A percentile compares a stretch with the other conserved stretches of the same genome.
Evolutionary conservation across 129 eudicot species (phyloP).

Genomic region (Artemisia argyi): DNA sequence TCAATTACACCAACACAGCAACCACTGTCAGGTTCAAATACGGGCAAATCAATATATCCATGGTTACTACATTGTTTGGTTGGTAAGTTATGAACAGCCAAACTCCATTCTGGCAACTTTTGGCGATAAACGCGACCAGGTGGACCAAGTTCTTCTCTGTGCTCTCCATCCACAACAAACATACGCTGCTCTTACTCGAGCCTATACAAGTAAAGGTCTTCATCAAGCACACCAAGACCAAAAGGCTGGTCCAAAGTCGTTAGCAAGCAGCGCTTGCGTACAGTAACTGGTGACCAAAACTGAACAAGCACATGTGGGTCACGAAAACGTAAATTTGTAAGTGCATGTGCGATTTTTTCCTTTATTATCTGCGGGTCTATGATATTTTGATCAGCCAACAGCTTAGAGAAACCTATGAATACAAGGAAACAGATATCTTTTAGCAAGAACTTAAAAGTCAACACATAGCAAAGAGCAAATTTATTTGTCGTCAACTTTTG

Average conservation of each 20-base stretch:
- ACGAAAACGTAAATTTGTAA: conserved; percentile 1
- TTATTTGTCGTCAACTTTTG: too few relatives aligned
- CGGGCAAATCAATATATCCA: conserved; percentile 18
- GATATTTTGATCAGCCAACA: conserved; percentile 3
- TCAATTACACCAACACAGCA: conserved; percentile 19
- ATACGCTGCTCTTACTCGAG: not conserved
- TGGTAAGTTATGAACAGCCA: not conserved
- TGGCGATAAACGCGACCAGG: conserved; percentile 14
- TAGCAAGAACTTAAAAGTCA: too few relatives aligned
- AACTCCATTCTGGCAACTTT: conserved; percentile 17
- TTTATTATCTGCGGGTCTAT: conserved; percentile 1
- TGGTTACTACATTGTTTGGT: not conserved
- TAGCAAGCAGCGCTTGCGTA: conserved; percentile 11
- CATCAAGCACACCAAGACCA: conserved; percentile 12
- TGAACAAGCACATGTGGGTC: conserved; percentile 7
- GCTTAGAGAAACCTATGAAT: not conserved
- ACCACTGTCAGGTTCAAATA: not conserved
- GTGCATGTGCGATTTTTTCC: not conserved
- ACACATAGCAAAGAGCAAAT: too few relatives aligned
- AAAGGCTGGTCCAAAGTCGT: conserved; percentile 21
- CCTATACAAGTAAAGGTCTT: conserved; percentile 3
- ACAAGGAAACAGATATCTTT: not conserved
- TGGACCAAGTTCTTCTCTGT: conserved; percentile 2
- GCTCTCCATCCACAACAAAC: not conserved
- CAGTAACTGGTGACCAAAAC: conserved; percentile 18